These are phyloP conservation scores for Lophiostoma macrostomum DNA, from an alignment of 495 filamentous ascomycete species.

Conservation along the genomic window DNA sequence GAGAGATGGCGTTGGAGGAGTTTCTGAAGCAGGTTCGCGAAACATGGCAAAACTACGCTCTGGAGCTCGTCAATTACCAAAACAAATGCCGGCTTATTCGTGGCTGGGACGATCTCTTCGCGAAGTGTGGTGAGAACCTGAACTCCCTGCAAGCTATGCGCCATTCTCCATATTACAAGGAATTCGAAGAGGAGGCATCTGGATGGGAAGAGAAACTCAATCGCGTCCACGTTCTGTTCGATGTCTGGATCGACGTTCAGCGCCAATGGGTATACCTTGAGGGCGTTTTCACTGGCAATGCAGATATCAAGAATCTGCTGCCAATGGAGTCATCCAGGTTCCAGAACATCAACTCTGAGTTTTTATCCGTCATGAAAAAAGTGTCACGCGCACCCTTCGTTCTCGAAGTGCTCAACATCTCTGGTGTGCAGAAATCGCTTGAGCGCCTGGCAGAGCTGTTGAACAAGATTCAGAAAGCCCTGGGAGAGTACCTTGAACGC, in stretches of 20 bases:
- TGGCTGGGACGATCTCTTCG: slow-evolving; percentile 97
- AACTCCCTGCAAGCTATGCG: slow-evolving; percentile 98
- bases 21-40: slow-evolving; percentile 96
- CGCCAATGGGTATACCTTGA: slow-evolving; percentile 99
- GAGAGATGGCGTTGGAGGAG: slow-evolving; percentile 97
- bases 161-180: slow-evolving; percentile 97
- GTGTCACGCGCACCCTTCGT: slow-evolving; percentile 93
- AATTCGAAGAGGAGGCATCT: slow-evolving; percentile 95
- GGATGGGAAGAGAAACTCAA: slow-evolving; percentile 98
- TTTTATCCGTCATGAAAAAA: slow-evolving; percentile 97
- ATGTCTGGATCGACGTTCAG: slow-evolving; percentile 99
- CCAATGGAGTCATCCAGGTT: slow-evolving; percentile 95
- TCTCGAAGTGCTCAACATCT: slow-evolving; percentile 90
- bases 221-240: slow-evolving; percentile 93
- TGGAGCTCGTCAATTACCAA: slow-evolving; percentile 95
- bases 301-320: slow-evolving; percentile 96
- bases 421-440: slow-evolving; percentile 89
- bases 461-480: slow-evolving; percentile 98
- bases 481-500: slow-evolving; percentile 97
- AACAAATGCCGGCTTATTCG: slow-evolving; percentile 96
- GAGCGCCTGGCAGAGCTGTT: slow-evolving; percentile 92
- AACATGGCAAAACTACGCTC: slow-evolving; percentile 89
- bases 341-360: slow-evolving; percentile 98
- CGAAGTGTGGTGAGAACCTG: slow-evolving; percentile 95
- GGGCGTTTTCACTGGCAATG: slow-evolving; percentile 97